Percentiles rank a stretch among this genome's conserved stretches.
Evolutionary conservation across 2,329 filamentous ascomycete genomes (phyloP).

Genomic region (Thielaviopsis musarum): DNA sequence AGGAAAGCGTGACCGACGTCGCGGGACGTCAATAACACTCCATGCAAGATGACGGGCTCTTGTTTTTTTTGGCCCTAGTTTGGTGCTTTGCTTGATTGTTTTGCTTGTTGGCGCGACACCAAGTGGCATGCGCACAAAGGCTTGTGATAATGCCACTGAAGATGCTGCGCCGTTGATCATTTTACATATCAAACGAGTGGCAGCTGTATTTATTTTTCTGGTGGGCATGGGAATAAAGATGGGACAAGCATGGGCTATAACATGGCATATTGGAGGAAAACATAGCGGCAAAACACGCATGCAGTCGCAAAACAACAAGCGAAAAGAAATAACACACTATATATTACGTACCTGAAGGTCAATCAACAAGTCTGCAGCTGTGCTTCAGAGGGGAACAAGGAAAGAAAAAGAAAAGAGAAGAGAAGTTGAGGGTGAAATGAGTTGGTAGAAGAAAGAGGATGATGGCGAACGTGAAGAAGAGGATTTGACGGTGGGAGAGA

Average conservation of each 20-base stretch:
- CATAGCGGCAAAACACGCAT: background rate
- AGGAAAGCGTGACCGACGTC: background rate
- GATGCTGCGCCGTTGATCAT: background rate
- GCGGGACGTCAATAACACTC: background rate
- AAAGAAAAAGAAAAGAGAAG: constrained; percentile 9
- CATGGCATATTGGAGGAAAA: background rate
- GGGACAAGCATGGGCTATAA: background rate
- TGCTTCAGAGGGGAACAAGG: background rate
- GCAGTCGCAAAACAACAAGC: constrained; percentile 12
- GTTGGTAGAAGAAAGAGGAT: constrained; percentile 13
- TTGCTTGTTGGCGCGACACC: background rate
- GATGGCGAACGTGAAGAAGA: constrained; percentile 15
- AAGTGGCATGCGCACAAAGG: no score
- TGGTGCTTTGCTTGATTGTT: background rate
- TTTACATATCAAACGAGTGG: background rate
- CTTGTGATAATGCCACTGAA: background rate
- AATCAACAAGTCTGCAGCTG: background rate
- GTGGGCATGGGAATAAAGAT: background rate
- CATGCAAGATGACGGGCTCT: background rate
- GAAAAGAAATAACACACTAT: constrained; percentile 13
- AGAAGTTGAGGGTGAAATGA: constrained; percentile 9
- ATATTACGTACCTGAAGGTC: constrained; percentile 10
- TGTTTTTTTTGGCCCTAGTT: background rate
- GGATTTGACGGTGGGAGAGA: constrained; percentile 16
- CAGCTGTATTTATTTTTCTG: background rate